Conservation (phyloP, 2,329 filamentous ascomycete genomes). For the Cryphonectria carpinicola region DNA sequence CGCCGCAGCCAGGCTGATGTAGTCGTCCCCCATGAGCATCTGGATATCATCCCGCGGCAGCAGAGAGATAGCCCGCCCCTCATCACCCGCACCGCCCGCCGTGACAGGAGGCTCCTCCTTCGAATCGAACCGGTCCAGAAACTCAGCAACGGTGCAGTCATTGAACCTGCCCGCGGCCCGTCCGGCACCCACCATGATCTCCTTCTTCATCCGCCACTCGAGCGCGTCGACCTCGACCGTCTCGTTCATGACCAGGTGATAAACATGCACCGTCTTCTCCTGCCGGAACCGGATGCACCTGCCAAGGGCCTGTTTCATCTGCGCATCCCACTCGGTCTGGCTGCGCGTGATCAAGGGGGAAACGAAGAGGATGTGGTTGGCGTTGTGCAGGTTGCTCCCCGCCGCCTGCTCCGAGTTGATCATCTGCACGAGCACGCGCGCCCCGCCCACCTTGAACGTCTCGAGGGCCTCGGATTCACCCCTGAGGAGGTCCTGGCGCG, state of each 20-base stretch:
- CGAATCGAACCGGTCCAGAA: constrained; percentile 20
- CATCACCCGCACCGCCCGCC: neutral
- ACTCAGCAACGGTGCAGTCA: constrained; percentile 15
- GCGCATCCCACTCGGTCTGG: constrained; percentile 39
- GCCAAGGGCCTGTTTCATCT: constrained; percentile 46
- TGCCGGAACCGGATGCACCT: constrained; percentile 47
- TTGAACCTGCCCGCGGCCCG: constrained; percentile 22
- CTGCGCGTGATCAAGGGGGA: constrained; percentile 40
- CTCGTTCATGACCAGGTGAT: constrained; percentile 43
- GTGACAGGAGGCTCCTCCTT: neutral
- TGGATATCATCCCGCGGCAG: constrained; percentile 24
- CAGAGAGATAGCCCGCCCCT: constrained; percentile 11
- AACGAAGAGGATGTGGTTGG: constrained; percentile 48
- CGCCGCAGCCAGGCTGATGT: constrained; percentile 17
- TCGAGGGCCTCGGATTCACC: constrained; percentile 31
- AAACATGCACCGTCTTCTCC: constrained; percentile 42
- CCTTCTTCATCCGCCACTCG: constrained; percentile 32
- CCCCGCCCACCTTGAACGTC: constrained; percentile 35
- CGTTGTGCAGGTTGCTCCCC: constrained; percentile 46
- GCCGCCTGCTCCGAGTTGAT: constrained; percentile 45
- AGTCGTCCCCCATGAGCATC: constrained; percentile 27
- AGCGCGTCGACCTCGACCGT: constrained; percentile 47
- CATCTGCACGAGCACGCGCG: constrained; percentile 42
- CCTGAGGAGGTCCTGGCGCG: neutral
- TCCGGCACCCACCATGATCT: constrained; percentile 14